phyloP scores from a whole-genome alignment of 2,329 filamentous ascomycete genomes.

The Fonsecaea pugnacius region DNA sequence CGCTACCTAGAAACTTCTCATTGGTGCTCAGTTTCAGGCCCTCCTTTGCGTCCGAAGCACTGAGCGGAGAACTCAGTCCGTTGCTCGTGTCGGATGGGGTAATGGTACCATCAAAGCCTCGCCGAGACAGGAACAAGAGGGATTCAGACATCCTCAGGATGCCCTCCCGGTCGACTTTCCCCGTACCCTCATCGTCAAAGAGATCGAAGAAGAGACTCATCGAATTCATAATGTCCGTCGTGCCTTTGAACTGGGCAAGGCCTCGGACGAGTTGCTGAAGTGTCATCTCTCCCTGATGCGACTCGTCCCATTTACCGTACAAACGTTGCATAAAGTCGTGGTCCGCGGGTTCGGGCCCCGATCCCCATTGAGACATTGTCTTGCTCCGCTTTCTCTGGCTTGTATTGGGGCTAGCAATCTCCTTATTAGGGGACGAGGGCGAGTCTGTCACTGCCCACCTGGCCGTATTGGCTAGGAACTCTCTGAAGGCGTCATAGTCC shows the following conservation, averaged over 20 bases:
- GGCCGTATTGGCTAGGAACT: conserved; percentile 86
- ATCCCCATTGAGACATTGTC: conserved; percentile 61
- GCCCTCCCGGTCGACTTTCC: conserved; percentile 90
- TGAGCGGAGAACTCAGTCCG: conserved; percentile 46
- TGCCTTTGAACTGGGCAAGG: conserved; percentile 87
- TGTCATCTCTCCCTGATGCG: conserved; percentile 75
- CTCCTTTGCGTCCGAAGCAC: conserved; percentile 33
- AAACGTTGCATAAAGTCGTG: conserved; percentile 92
- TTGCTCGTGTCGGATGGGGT: conserved; percentile 66
- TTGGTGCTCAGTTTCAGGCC: conserved; percentile 64
- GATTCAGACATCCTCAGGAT: conserved; percentile 95
- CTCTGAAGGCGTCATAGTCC: conserved; percentile 95
- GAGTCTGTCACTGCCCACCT: conserved; percentile 94
- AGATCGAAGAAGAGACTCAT: conserved; percentile 98
- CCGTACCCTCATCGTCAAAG: conserved; percentile 90
- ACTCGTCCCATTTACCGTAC: conserved; percentile 85
- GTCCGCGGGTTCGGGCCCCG: conserved; percentile 74
- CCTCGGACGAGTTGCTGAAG: conserved; percentile 92
- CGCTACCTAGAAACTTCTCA: conserved; percentile 87
- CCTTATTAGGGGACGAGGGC: conserved; percentile 60
- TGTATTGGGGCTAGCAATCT: conserved; percentile 39
- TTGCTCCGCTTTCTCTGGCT: conserved; percentile 59
- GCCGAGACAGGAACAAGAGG: conserved; percentile 84
- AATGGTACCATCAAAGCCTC: conserved; percentile 77
- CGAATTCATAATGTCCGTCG: conserved; percentile 93